Conservation (phyloP, 2,329 filamentous ascomycete genomes). For the Aspergillus sp. region DNA sequence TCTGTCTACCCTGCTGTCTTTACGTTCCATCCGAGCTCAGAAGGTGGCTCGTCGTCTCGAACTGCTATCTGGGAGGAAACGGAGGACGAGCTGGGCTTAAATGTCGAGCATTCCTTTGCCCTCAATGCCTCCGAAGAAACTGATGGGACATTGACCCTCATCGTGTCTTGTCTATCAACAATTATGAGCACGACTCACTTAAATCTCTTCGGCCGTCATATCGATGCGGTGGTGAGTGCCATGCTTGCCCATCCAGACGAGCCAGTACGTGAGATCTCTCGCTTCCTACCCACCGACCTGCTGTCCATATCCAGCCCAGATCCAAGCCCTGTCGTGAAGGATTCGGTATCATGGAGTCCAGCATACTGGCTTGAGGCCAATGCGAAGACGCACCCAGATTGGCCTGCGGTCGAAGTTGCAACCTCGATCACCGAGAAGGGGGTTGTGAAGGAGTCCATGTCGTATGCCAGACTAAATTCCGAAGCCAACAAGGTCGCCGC, state of each 20-base stretch:
- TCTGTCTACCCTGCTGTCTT: conserved; percentile 35
- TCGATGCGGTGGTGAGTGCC: conserved; percentile 28
- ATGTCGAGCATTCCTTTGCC: conserved; percentile 44
- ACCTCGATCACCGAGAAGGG: conserved; percentile 19
- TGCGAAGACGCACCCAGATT: conserved; percentile 27
- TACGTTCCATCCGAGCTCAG: conserved; percentile 26
- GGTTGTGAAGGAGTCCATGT: conserved; percentile 25
- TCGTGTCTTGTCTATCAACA: conserved; percentile 27
- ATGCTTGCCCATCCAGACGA: conserved; percentile 30
- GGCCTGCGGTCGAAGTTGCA: conserved; percentile 32
- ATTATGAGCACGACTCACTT: conserved; percentile 21
- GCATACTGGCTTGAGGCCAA: conserved; percentile 31
- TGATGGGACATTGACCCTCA: conserved; percentile 23
- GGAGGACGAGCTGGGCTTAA: conserved; percentile 33
- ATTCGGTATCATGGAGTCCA: too few relatives aligned
- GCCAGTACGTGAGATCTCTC: conserved; percentile 7
- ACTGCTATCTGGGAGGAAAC: conserved; percentile 27
- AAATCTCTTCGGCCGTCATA: conserved; percentile 28
- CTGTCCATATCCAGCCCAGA: conserved; percentile 20
- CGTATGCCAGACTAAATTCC: conserved; percentile 23
- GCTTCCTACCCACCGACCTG: conserved; percentile 20
- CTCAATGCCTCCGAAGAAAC: conserved; percentile 35
- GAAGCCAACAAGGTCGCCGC: conserved; percentile 26
- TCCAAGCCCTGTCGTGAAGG: conserved; percentile 18
- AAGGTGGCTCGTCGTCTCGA: neutral